phyloP scores from a whole-genome alignment of 2,329 filamentous ascomycete genomes.

The Clonostachys rhizophaga region DNA sequence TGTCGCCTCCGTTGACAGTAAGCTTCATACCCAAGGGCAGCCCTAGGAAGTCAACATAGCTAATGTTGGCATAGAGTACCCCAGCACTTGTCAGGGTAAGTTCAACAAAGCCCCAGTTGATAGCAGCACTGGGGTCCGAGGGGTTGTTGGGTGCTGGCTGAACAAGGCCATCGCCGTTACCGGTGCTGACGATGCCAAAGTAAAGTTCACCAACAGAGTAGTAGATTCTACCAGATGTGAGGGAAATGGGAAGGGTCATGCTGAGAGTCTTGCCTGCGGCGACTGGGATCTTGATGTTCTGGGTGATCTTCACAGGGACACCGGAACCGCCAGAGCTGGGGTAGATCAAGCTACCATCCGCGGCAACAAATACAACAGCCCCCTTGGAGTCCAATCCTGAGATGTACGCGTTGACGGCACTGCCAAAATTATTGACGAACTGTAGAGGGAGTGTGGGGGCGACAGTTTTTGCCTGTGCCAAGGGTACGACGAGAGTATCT shows the following conservation, averaged over 20 bases:
- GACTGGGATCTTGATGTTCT: conserved; percentile 59
- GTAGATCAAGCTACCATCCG: conserved; percentile 63
- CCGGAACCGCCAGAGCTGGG: conserved; percentile 37
- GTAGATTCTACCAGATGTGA: conserved; percentile 64
- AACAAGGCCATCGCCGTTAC: conserved; percentile 62
- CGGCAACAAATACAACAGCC: conserved; percentile 52
- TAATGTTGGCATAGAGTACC: conserved; percentile 65
- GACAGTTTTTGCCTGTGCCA: no score
- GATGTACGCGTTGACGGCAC: conserved; percentile 57
- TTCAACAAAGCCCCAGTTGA: conserved; percentile 65
- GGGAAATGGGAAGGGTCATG: conserved; percentile 64
- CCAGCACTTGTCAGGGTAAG: conserved; percentile 55
- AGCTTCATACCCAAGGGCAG: conserved; percentile 57
- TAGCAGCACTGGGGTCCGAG: conserved; percentile 55
- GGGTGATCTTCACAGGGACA: conserved; percentile 50
- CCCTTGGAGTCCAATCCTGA: conserved; percentile 57
- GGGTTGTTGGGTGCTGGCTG: conserved; percentile 70
- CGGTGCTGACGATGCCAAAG: conserved; percentile 67
- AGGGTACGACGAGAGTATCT: no score
- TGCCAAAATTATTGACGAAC: neutral
- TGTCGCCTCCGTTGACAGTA: conserved; percentile 34
- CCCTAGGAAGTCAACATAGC: conserved; percentile 71
- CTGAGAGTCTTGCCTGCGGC: conserved; percentile 52
- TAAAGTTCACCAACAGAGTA: conserved; percentile 54
- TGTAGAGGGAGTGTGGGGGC: neutral